Percentiles rank a stretch among this genome's conserved stretches.
These are phyloP conservation scores for Pseudoturritis turrita DNA, from an alignment of 345 rosid species.

Conservation along the genomic window DNA sequence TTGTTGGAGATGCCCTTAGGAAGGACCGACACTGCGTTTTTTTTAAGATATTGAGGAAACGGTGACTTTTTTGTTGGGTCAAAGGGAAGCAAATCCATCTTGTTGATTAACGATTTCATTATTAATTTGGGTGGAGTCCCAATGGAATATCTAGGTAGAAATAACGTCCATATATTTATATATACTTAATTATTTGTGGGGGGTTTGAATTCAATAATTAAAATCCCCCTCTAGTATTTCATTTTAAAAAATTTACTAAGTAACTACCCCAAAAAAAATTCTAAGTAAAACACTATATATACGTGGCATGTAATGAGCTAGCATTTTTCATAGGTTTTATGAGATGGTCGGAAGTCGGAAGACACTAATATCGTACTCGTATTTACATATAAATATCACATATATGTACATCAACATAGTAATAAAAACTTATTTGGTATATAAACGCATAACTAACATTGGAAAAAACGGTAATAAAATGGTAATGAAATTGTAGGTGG, in stretches of 20 bases:
- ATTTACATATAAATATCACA: background rate
- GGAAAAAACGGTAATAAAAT: too few relatives aligned
- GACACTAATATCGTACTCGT: background rate
- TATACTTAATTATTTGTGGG: background rate
- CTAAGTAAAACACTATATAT: background rate
- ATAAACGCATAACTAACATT: too few relatives aligned
- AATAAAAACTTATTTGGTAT: too few relatives aligned
- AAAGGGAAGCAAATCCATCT: slow-evolving; percentile 18
- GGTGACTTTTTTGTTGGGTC: slow-evolving; percentile 20
- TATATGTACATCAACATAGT: too few relatives aligned
- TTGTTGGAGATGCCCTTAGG: too few relatives aligned
- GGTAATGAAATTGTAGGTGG: too few relatives aligned
- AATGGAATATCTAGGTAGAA: slow-evolving; percentile 24
- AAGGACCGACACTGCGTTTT: too few relatives aligned
- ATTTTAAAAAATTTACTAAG: background rate
- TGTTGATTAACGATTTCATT: slow-evolving; percentile 3
- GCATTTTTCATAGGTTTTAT: background rate
- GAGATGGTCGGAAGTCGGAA: slow-evolving; percentile 1
- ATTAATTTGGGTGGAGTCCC: slow-evolving; percentile 12
- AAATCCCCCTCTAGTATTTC: background rate
- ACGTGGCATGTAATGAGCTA: background rate
- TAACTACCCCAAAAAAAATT: too few relatives aligned
- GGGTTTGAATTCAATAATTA: background rate
- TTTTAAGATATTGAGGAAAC: slow-evolving; percentile 10
- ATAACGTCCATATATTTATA: background rate